Evolutionary conservation across 192 early-diverging fungal species (phyloP).

Genomic region (Oehlia diaphana): DNA sequence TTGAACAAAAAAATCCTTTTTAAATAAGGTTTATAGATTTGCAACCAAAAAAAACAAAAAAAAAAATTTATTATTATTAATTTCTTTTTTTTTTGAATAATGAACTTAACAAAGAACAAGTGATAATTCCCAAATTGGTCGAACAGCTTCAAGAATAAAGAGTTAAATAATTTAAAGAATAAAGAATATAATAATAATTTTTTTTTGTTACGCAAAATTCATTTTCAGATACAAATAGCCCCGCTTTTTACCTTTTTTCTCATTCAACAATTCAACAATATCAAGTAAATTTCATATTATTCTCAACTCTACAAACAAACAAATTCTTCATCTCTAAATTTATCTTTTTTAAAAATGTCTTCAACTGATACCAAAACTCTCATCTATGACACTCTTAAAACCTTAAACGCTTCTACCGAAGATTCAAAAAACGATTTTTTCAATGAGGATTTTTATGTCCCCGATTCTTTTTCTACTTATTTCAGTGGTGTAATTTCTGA

Average conservation of each 20-base stretch:
- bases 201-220: not conserved
- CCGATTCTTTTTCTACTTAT: not conserved
- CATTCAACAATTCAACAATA: not conserved
- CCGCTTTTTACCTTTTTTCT: not conserved
- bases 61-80: too few species aligned
- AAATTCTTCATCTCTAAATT: not conserved
- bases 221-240: not conserved
- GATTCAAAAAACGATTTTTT: not conserved
- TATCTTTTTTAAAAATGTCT: not conserved
- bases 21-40: too few species aligned
- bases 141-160: not conserved
- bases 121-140: not conserved
- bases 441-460: not conserved
- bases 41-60: too few species aligned
- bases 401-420: not conserved
- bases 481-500: not conserved
- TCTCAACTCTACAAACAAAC: not conserved
- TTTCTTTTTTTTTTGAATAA: too few species aligned
- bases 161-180: too few species aligned
- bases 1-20: too few species aligned
- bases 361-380: not conserved
- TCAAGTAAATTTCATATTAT: not conserved
- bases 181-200: not conserved
- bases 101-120: too few species aligned
- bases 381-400: not conserved